Conservation (phyloP, 306 rosid species). For the Dryas drummondii region DNA sequence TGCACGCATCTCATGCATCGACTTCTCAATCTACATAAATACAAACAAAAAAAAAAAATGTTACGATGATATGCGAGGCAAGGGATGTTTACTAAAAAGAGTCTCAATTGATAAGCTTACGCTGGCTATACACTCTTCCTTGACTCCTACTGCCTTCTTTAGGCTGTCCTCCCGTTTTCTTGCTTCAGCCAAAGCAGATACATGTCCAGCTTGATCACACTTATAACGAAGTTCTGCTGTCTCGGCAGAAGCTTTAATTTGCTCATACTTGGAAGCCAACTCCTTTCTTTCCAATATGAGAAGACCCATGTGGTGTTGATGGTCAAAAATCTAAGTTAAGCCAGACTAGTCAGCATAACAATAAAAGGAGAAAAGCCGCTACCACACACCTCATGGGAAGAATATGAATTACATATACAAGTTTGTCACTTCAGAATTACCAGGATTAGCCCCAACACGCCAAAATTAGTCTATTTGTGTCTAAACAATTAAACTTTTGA, state of each 20-base stretch:
- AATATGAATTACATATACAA: neutral
- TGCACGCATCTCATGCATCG: conserved; percentile 84
- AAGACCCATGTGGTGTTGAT: conserved; percentile 97
- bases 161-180: conserved; percentile 76
- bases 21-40: conserved; percentile 76
- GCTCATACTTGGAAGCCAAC: conserved; percentile 59
- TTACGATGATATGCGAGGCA: neutral
- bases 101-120: conserved; percentile 50
- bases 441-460: neutral
- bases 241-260: conserved; percentile 56
- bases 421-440: neutral
- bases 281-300: conserved; percentile 82
- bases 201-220: conserved; percentile 59
- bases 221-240: conserved; percentile 57
- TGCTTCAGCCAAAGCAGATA: conserved; percentile 67
- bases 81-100: neutral
- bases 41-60: neutral
- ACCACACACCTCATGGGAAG: neutral
- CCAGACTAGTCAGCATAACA: conserved; percentile 19
- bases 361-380: conserved; percentile 7
- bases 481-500: neutral
- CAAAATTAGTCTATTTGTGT: neutral
- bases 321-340: conserved; percentile 66
- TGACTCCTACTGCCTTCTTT: conserved; percentile 71
- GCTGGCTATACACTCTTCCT: conserved; percentile 91